Conservation (phyloP, 345 rosid genomes). For the Alliaria petiolata region DNA sequence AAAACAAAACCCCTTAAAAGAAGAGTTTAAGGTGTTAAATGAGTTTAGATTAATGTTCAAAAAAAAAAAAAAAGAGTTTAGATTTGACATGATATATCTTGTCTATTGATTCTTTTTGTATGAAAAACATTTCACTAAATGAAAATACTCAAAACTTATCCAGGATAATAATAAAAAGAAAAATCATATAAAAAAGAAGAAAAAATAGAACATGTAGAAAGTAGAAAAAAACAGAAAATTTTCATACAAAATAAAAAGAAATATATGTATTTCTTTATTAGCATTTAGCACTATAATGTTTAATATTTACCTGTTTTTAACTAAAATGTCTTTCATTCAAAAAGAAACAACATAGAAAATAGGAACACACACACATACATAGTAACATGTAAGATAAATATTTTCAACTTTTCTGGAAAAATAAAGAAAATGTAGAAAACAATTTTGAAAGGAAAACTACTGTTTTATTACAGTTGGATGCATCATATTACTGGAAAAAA, state of each 20-base stretch:
- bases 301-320: too few relatives aligned
- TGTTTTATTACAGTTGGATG: not conserved
- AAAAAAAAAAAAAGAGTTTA: too few relatives aligned
- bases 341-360: not conserved
- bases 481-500: not conserved
- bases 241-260: not conserved
- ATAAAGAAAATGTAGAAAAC: not conserved
- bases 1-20: too few relatives aligned
- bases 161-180: not conserved
- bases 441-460: not conserved
- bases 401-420: not conserved
- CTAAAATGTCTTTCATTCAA: not conserved
- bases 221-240: not conserved
- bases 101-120: too few relatives aligned
- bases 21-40: too few relatives aligned
- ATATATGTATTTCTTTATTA: not conserved
- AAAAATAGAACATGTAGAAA: not conserved
- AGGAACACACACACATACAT: not conserved
- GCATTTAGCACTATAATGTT: not conserved
- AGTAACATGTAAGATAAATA: not conserved
- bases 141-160: not conserved
- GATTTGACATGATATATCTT: too few relatives aligned
- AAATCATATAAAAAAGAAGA: not conserved
- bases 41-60: too few relatives aligned
- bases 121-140: too few relatives aligned